Percentiles rank a stretch among this genome's conserved stretches.
These are phyloP conservation scores for Haematococcus sp. DNA, from an alignment of 139 green algal genomes.

Conservation along the genomic window DNA sequence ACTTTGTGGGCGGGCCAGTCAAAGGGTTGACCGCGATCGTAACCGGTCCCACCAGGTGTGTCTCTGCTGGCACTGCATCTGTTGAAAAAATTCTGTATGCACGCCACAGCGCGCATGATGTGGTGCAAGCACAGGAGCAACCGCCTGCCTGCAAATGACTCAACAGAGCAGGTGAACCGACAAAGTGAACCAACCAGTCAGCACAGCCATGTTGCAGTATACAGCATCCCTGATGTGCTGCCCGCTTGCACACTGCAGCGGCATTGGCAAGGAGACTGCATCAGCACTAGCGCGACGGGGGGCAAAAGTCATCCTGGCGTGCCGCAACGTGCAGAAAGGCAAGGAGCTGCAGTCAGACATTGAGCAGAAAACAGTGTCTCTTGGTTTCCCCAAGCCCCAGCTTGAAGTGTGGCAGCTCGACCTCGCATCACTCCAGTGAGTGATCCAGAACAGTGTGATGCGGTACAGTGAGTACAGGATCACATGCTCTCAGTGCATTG, in stretches of 20 bases:
- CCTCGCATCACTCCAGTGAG: slow-evolving; percentile 58
- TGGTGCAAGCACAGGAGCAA: background rate
- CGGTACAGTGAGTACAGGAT: background rate
- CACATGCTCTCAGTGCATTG: background rate
- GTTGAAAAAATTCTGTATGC: background rate
- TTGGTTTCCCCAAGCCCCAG: background rate
- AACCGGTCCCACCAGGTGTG: slow-evolving; percentile 76
- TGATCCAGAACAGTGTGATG: background rate
- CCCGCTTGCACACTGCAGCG: slow-evolving; percentile 41
- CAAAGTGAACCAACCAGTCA: too few species aligned
- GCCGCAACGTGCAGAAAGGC: slow-evolving; percentile 50
- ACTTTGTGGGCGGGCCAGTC: slow-evolving; percentile 47
- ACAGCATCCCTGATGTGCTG: background rate
- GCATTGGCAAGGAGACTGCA: slow-evolving; percentile 75
- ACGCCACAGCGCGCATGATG: background rate
- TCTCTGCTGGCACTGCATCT: background rate
- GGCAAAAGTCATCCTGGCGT: slow-evolving; percentile 73
- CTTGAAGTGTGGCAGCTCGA: slow-evolving; percentile 73
- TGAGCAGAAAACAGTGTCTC: slow-evolving; percentile 7
- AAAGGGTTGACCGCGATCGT: slow-evolving; percentile 63
- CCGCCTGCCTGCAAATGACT: too few species aligned
- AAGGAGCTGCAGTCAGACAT: slow-evolving; percentile 46
- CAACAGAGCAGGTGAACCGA: too few species aligned
- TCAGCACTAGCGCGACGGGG: slow-evolving; percentile 50
- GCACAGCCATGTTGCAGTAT: too few species aligned